These are phyloP conservation scores for Lyophyllum semitale DNA, from an alignment of 768 basidiomycete genomes.

Conservation along the genomic window DNA sequence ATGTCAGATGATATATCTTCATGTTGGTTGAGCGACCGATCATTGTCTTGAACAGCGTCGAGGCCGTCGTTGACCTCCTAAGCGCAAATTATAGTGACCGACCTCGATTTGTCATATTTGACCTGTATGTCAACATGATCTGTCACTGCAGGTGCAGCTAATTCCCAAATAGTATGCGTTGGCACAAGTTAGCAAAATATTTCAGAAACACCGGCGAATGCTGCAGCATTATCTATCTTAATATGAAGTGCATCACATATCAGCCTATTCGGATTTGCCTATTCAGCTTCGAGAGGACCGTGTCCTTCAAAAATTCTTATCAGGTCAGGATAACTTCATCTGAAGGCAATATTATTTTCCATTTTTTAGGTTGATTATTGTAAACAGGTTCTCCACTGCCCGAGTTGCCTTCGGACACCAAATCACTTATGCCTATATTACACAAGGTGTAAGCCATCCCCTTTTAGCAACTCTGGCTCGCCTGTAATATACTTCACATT, in stretches of 20 bases:
- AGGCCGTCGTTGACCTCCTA: constrained; percentile 40
- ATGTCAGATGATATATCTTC: constrained; percentile 18
- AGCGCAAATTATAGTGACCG: constrained; percentile 37
- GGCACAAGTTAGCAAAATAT: constrained; percentile 18
- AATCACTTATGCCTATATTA: too few relatives aligned
- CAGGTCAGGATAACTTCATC: too few relatives aligned
- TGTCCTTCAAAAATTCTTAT: too few relatives aligned
- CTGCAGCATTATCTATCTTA: constrained; percentile 29
- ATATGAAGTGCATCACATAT: constrained; percentile 13
- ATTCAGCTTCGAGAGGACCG: constrained; percentile 7
- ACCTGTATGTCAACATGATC: constrained; percentile 12
- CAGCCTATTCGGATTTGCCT: constrained; percentile 19
- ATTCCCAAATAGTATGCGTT: constrained; percentile 10
- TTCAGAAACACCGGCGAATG: constrained; percentile 23
- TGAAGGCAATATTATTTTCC: too few relatives aligned
- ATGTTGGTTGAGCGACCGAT: constrained; percentile 20
- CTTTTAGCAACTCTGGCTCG: too few relatives aligned
- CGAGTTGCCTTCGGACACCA: too few relatives aligned
- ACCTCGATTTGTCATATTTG: constrained; percentile 21
- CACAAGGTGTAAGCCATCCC: too few relatives aligned
- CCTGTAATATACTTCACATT: too few relatives aligned
- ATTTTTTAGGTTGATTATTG: too few relatives aligned
- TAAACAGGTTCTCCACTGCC: too few relatives aligned
- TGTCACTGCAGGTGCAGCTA: not conserved
- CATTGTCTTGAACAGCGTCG: constrained; percentile 32